Percentiles rank a stretch among this genome's conserved stretches.
Conservation (phyloP, 352 stramenopile species). For the Phytophthora europaea region DNA sequence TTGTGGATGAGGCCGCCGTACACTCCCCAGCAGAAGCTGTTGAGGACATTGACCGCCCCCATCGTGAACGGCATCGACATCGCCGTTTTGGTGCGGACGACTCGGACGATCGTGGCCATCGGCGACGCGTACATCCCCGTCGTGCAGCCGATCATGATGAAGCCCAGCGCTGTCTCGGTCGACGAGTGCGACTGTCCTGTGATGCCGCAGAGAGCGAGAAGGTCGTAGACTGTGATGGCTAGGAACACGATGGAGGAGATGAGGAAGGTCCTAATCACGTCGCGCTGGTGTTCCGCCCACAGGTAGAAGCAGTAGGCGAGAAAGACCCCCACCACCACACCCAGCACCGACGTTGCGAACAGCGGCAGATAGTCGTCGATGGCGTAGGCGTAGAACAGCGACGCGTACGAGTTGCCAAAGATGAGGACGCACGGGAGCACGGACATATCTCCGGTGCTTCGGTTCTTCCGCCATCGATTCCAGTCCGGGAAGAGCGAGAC, state of each 20-base stretch:
- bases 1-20: conserved; percentile 28
- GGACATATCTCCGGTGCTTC: conserved; percentile 36
- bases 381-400: conserved; percentile 36
- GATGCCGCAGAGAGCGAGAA: conserved; percentile 37
- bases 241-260: conserved; percentile 9
- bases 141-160: conserved; percentile 51
- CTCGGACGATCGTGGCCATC: conserved; percentile 52
- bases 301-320: conserved; percentile 29
- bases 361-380: conserved; percentile 35
- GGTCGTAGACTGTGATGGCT: conserved; percentile 37
- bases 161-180: conserved; percentile 44
- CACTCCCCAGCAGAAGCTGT: conserved; percentile 34
- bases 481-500: conserved; percentile 42
- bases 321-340: conserved; percentile 27
- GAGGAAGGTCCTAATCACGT: conserved; percentile 20
- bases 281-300: conserved; percentile 15
- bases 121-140: conserved; percentile 65
- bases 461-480: conserved; percentile 40
- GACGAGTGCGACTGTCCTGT: conserved; percentile 32
- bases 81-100: conserved; percentile 32
- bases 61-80: conserved; percentile 38
- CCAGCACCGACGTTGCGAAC: conserved; percentile 32
- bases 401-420: conserved; percentile 38
- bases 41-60: conserved; percentile 31
- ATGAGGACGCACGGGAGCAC: conserved; percentile 34